phyloP scores from a whole-genome alignment of 2,329 filamentous ascomycete species.

The Elsinoe perseae region DNA sequence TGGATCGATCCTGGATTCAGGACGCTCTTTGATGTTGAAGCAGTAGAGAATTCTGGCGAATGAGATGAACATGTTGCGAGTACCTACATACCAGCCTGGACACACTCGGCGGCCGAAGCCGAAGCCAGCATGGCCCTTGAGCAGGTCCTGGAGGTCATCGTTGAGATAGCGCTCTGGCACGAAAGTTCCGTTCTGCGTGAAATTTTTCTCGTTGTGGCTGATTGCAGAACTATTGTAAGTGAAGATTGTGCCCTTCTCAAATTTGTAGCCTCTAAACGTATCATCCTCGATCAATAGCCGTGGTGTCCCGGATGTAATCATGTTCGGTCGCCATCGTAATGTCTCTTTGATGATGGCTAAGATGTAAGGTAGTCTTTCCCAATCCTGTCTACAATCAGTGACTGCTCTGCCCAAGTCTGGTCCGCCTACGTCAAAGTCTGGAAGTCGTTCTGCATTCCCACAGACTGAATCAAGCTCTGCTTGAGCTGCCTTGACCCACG shows the following conservation, averaged over 20 bases:
- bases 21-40: neutral
- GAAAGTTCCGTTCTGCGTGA: neutral
- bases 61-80: neutral
- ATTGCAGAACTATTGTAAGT: neutral
- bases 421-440: neutral
- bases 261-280: neutral
- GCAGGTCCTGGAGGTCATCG: neutral
- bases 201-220: neutral
- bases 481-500: neutral
- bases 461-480: neutral
- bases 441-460: neutral
- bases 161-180: neutral
- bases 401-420: neutral
- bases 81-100: neutral
- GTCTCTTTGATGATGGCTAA: neutral
- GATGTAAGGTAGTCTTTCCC: neutral
- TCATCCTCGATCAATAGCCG: neutral
- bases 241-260: neutral
- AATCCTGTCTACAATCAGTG: neutral
- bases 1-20: neutral
- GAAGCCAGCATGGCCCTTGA: neutral
- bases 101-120: neutral
- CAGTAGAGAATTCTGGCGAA: neutral
- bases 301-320: neutral
- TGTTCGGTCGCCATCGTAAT: neutral